Evolutionary conservation across 345 rosid species (phyloP).

Genomic region (Pistacia vera): DNA sequence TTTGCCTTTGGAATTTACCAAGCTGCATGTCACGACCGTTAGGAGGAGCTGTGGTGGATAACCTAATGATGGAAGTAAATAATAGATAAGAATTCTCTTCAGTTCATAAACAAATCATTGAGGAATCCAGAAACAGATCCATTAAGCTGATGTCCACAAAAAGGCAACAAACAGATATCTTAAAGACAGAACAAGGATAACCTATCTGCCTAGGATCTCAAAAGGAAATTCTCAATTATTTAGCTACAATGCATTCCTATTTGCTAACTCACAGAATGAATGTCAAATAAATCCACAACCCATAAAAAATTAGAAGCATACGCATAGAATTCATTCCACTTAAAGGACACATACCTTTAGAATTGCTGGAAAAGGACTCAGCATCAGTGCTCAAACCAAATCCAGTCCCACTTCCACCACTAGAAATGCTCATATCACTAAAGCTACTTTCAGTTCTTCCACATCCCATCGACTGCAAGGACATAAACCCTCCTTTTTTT

Average conservation of each 20-base stretch:
- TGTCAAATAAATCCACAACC: neutral
- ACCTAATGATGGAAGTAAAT: slow-evolving; percentile 42
- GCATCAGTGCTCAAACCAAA: slow-evolving; percentile 73
- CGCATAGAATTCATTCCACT: neutral
- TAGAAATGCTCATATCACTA: slow-evolving; percentile 81
- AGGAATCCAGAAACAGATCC: neutral
- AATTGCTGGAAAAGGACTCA: slow-evolving; percentile 72
- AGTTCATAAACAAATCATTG: neutral
- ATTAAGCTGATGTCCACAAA: neutral
- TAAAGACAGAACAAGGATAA: neutral
- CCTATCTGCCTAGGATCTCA: neutral
- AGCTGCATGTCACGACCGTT: slow-evolving; percentile 99
- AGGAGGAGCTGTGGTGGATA: slow-evolving; percentile 89
- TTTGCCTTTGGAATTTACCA: slow-evolving; percentile 87
- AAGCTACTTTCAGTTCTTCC: slow-evolving; percentile 87
- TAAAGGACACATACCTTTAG: slow-evolving; percentile 67
- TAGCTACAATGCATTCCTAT: neutral
- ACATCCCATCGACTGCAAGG: slow-evolving; percentile 86
- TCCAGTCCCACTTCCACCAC: slow-evolving; percentile 76
- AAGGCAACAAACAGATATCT: neutral
- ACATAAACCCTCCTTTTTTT: slow-evolving; percentile 84
- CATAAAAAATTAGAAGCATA: neutral
- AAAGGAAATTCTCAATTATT: neutral
- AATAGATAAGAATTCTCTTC: slow-evolving; percentile 2
- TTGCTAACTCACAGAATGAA: neutral